These are phyloP conservation scores for Mortierella sp. DNA, from an alignment of 371 early-diverging fungal genomes.

Conservation along the genomic window DNA sequence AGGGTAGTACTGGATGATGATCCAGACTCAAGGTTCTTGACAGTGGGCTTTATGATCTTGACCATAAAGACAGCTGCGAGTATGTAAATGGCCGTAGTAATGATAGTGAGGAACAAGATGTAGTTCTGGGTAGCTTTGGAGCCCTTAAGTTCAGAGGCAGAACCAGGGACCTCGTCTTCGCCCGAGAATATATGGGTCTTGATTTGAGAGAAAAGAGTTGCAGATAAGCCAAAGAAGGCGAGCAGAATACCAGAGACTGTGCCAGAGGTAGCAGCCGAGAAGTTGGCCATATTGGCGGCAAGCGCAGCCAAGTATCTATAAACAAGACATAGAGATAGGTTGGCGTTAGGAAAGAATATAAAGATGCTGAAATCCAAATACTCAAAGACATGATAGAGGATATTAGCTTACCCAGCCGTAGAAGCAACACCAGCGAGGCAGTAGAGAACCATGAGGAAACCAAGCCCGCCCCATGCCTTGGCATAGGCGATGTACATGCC, in stretches of 20 bases:
- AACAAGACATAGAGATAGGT: background rate
- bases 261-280: slow-evolving; percentile 47
- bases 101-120: slow-evolving; percentile 48
- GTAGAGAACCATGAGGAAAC: slow-evolving; percentile 54
- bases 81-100: slow-evolving; percentile 46
- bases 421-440: slow-evolving; percentile 53
- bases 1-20: slow-evolving; percentile 32
- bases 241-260: slow-evolving; percentile 53
- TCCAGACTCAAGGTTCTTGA: slow-evolving; percentile 31
- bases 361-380: background rate
- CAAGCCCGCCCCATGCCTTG: slow-evolving; percentile 54
- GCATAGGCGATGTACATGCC: slow-evolving; percentile 57
- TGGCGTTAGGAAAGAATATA: background rate
- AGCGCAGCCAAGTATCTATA: slow-evolving; percentile 49
- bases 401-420: slow-evolving; percentile 51
- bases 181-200: slow-evolving; percentile 54
- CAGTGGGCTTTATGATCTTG: slow-evolving; percentile 33
- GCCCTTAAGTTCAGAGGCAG: slow-evolving; percentile 27
- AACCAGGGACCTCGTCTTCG: slow-evolving; percentile 14
- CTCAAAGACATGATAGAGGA: background rate
- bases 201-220: slow-evolving; percentile 54
- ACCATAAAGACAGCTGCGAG: slow-evolving; percentile 53
- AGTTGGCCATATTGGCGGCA: slow-evolving; percentile 57
- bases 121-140: slow-evolving; percentile 48
- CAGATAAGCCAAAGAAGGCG: slow-evolving; percentile 57